Conservation (phyloP, 441 rosid species). For the Erysimum cheiri region DNA sequence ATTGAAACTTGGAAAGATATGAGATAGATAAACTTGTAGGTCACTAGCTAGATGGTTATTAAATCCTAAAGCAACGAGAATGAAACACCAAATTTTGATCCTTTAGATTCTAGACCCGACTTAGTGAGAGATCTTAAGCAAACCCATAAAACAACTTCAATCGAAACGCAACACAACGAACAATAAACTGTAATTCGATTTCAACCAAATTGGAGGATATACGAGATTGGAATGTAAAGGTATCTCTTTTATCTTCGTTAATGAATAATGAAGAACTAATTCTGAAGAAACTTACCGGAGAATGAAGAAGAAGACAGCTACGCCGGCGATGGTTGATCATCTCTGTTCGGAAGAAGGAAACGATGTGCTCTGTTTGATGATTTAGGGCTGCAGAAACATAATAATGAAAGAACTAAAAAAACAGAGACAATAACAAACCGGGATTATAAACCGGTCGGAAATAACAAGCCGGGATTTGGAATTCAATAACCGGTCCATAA, state of each 20-base stretch:
- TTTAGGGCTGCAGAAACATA: too few species aligned
- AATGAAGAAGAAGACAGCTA: constrained; percentile 3
- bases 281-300: constrained; percentile 16
- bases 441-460: not conserved
- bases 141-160: not conserved
- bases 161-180: not conserved
- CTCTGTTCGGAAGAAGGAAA: not conserved
- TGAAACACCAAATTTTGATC: not conserved
- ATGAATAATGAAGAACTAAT: not conserved
- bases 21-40: not conserved
- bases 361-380: not conserved
- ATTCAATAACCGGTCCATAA: too few species aligned
- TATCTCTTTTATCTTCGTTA: not conserved
- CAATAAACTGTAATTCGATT: not conserved
- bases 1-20: not conserved
- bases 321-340: constrained; percentile 6
- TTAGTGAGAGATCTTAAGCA: not conserved
- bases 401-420: too few species aligned
- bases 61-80: not conserved
- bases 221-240: not conserved
- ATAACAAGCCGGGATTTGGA: not conserved
- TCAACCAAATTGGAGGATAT: not conserved
- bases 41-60: not conserved
- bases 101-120: not conserved
- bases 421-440: not conserved